These are phyloP conservation scores for Fusarium sp. DNA, from an alignment of 2,329 filamentous ascomycete genomes.

Conservation along the genomic window DNA sequence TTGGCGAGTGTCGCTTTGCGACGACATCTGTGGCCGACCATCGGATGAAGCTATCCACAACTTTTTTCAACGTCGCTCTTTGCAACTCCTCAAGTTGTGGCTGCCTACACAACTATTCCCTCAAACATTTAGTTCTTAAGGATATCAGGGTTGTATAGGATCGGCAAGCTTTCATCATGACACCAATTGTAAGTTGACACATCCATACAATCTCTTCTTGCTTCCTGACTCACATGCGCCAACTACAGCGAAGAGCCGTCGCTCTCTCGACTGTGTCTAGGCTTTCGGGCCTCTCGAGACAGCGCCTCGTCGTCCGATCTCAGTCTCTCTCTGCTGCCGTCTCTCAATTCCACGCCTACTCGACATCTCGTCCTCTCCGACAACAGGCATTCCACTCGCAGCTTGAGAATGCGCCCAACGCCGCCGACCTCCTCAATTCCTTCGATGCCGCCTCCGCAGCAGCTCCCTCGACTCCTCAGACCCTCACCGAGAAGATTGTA, in stretches of 20 bases:
- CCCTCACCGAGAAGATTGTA: slow-evolving; percentile 92
- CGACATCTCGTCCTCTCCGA: slow-evolving; percentile 34
- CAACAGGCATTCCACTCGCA: slow-evolving; percentile 73
- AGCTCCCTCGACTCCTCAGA: slow-evolving; percentile 68
- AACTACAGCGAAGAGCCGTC: not conserved
- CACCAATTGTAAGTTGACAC: not conserved
- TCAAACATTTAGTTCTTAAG: not conserved
- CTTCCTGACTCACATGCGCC: not conserved
- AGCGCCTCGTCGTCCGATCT: not conserved
- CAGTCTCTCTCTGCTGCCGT: not conserved
- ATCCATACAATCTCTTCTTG: not conserved
- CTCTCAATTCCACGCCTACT: slow-evolving; percentile 7
- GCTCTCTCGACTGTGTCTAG: not conserved
- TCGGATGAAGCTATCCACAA: slow-evolving; percentile 9
- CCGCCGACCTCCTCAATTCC: slow-evolving; percentile 66
- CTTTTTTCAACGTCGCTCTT: not conserved
- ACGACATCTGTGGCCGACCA: not conserved
- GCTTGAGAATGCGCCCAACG: slow-evolving; percentile 63
- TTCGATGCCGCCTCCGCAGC: slow-evolving; percentile 49
- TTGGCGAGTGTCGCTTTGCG: not conserved
- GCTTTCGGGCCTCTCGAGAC: not conserved
- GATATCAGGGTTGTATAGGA: not conserved
- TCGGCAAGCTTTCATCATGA: not conserved
- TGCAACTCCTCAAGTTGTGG: not conserved
- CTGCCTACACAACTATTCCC: not conserved